phyloP scores from a whole-genome alignment of 768 basidiomycete genomes.

The Mycena venus region DNA sequence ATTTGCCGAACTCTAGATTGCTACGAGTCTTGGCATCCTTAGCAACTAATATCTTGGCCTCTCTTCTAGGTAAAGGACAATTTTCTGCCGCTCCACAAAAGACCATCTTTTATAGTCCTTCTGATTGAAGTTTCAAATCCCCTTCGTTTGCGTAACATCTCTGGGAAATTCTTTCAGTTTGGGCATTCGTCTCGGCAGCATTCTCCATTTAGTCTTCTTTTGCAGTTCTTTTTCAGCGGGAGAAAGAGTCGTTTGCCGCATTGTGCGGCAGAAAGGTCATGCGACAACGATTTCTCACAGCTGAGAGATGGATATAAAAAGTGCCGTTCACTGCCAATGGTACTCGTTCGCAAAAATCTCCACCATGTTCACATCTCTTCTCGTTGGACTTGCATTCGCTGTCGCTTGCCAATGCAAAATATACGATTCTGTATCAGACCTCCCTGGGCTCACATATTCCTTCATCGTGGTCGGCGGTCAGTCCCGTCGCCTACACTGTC shows the following conservation, averaged over 20 bases:
- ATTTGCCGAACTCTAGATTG: too few relatives aligned
- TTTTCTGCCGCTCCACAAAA: too few relatives aligned
- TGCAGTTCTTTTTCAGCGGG: neutral
- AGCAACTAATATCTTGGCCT: too few relatives aligned
- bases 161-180: too few relatives aligned
- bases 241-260: neutral
- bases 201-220: too few relatives aligned
- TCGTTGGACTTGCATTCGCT: neutral
- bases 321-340: neutral
- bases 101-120: too few relatives aligned
- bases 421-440: conserved; percentile 9
- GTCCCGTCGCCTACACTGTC: neutral
- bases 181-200: too few relatives aligned
- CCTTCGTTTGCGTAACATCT: too few relatives aligned
- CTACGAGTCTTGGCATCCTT: too few relatives aligned
- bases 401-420: neutral
- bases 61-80: too few relatives aligned
- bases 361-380: neutral
- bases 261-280: neutral
- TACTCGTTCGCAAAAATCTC: neutral
- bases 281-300: neutral
- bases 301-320: neutral
- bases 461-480: conserved; percentile 25
- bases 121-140: too few relatives aligned
- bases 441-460: conserved; percentile 12